These are phyloP conservation scores for Rhodotorula diobovata DNA, from an alignment of 768 basidiomycete genomes.

Conservation along the genomic window DNA sequence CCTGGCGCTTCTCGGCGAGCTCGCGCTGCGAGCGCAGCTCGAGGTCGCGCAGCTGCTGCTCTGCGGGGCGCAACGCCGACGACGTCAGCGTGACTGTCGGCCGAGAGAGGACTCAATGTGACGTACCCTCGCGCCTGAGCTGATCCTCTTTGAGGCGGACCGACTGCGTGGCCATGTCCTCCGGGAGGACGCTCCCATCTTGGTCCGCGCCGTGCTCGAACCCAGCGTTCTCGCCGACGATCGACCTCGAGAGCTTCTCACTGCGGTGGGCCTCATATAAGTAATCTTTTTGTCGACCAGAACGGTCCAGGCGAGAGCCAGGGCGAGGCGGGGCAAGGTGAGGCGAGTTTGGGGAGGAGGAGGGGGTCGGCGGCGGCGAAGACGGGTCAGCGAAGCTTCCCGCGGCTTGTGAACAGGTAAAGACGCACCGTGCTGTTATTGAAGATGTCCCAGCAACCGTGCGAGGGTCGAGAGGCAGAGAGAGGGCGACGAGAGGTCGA, in stretches of 20 bases:
- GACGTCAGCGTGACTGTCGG: not conserved
- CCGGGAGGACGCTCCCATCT: constrained; percentile 60
- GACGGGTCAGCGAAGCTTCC: not conserved
- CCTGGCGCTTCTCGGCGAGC: constrained; percentile 95
- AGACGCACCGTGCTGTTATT: constrained; percentile 13
- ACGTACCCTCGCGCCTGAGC: constrained; percentile 66
- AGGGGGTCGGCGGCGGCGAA: not conserved
- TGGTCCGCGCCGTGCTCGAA: constrained; percentile 52
- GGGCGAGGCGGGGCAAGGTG: constrained; percentile 55
- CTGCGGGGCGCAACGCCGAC: not conserved
- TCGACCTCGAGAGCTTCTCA: constrained; percentile 88
- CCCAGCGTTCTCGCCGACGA: constrained; percentile 58
- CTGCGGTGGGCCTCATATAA: constrained; percentile 81
- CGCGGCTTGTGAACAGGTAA: fast-evolving
- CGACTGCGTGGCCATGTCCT: constrained; percentile 93
- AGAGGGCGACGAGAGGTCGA: not conserved
- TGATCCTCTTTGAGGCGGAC: constrained; percentile 99
- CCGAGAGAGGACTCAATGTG: not conserved
- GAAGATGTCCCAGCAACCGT: no score
- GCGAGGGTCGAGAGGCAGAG: not conserved
- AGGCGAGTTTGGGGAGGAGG: constrained; percentile 61
- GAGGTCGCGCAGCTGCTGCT: constrained; percentile 78
- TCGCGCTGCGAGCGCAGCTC: constrained; percentile 97
- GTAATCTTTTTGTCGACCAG: constrained; percentile 55
- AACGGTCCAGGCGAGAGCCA: not conserved